Evolutionary conservation across 495 filamentous ascomycete genomes (phyloP).

Genomic region (Chaetomium fimeti): DNA sequence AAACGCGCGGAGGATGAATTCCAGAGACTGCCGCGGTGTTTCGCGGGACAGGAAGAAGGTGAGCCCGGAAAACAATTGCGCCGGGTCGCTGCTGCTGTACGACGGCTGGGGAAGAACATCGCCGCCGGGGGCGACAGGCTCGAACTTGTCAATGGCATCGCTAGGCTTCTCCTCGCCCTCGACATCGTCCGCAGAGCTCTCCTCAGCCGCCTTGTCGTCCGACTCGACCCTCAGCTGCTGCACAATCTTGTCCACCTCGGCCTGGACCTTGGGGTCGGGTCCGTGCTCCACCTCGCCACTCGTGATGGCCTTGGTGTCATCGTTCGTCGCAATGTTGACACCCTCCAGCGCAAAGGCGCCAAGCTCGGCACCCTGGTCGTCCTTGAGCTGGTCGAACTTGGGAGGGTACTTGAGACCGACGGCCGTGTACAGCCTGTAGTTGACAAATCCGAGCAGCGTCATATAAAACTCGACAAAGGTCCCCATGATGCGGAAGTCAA

Average conservation of each 20-base stretch:
- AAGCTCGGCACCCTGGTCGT: conserved; percentile 85
- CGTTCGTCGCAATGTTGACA: conserved; percentile 53
- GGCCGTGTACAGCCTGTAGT: conserved; percentile 88
- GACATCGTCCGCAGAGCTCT: conserved; percentile 48
- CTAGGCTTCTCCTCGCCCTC: conserved; percentile 49
- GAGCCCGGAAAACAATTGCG: conserved; percentile 76
- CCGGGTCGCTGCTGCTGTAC: conserved; percentile 54
- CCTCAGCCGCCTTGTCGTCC: conserved; percentile 46
- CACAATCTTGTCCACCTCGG: conserved; percentile 55
- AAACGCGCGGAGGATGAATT: conserved; percentile 91
- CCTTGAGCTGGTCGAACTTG: conserved; percentile 82
- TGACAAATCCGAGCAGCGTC: conserved; percentile 90
- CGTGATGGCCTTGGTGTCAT: conserved; percentile 53
- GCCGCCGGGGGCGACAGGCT: conserved; percentile 71
- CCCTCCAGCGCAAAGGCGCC: conserved; percentile 87
- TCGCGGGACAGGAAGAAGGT: conserved; percentile 94
- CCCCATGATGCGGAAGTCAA: conserved; percentile 98
- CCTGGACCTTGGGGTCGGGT: conserved; percentile 54
- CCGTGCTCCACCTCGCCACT: conserved; percentile 47
- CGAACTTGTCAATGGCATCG: conserved; percentile 84
- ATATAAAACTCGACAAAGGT: conserved; percentile 99
- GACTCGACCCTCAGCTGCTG: conserved; percentile 49
- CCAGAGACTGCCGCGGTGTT: conserved; percentile 82
- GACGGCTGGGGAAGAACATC: conserved; percentile 83
- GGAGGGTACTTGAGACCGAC: conserved; percentile 91